Conservation (phyloP, 495 filamentous ascomycete genomes). For the Staphylotrichum longicolle region DNA sequence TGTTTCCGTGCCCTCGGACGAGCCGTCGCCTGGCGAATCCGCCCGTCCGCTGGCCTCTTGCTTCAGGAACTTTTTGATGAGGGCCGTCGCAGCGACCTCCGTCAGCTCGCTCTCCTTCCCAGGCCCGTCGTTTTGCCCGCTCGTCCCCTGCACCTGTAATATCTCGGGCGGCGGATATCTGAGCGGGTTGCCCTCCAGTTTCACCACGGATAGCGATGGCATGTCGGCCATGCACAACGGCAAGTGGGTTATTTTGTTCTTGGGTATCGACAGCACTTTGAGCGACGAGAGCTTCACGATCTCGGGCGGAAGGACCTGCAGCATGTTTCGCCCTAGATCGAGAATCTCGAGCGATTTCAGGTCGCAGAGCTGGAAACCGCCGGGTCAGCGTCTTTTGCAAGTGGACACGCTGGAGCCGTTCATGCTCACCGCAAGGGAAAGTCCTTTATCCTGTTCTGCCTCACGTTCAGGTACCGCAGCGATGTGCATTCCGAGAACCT, state of each 20-base stretch:
- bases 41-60: slow-evolving; percentile 49
- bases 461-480: slow-evolving; percentile 91
- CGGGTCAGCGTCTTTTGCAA: slow-evolving; percentile 17
- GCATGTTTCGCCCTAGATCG: slow-evolving; percentile 83
- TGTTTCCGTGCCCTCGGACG: slow-evolving; percentile 67
- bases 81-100: slow-evolving; percentile 65
- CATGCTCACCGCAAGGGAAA: slow-evolving; percentile 76
- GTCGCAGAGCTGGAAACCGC: slow-evolving; percentile 58
- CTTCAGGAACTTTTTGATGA: slow-evolving; percentile 77
- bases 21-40: slow-evolving; percentile 63
- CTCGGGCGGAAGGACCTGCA: slow-evolving; percentile 71
- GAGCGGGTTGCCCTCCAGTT: slow-evolving; percentile 82
- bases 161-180: slow-evolving; percentile 63
- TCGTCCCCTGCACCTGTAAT: slow-evolving; percentile 47
- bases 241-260: slow-evolving; percentile 80
- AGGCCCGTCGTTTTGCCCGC: slow-evolving; percentile 44
- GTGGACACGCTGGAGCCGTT: background rate
- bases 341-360: slow-evolving; percentile 86
- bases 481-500: slow-evolving; percentile 83
- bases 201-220: slow-evolving; percentile 80
- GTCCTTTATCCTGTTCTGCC: slow-evolving; percentile 81
- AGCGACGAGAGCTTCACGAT: slow-evolving; percentile 73
- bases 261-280: slow-evolving; percentile 75
- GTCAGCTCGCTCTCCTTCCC: slow-evolving; percentile 51
- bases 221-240: slow-evolving; percentile 84